A percentile compares a stretch with the other conserved stretches of the same genome.
Evolutionary conservation across 148 eudicot genomes (phyloP).

Genomic region (Gaultheria prostrata): DNA sequence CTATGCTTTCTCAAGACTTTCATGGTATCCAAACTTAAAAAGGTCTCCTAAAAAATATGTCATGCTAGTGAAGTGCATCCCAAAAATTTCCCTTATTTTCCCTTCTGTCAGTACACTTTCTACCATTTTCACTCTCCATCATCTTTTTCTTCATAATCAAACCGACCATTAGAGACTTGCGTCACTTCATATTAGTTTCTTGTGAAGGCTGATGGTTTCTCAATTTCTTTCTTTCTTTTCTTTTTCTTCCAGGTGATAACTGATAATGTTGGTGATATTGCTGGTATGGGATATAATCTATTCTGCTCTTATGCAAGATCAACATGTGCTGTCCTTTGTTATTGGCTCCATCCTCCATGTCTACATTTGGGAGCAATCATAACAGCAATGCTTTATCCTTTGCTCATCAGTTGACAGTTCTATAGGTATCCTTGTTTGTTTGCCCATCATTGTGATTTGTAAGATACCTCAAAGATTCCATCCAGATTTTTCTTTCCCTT

Average conservation of each 20-base stretch:
- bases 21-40: neutral
- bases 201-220: neutral
- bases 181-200: neutral
- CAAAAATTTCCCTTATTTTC: neutral
- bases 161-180: neutral
- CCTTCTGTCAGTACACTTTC: neutral
- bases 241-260: conserved; percentile 71
- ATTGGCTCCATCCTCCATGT: conserved; percentile 84
- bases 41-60: neutral
- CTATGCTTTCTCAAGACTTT: neutral
- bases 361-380: conserved; percentile 72
- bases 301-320: conserved; percentile 86
- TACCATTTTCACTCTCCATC: neutral
- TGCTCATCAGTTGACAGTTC: conserved; percentile 75
- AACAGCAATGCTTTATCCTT: conserved; percentile 72
- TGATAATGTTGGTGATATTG: conserved; percentile 89
- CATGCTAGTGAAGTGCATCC: neutral
- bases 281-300: conserved; percentile 92
- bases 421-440: conserved; percentile 69
- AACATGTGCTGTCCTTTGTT: conserved; percentile 84
- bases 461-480: no score
- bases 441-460: conserved; percentile 38
- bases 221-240: conserved; percentile 6
- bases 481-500: no score
- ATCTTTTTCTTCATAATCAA: neutral